A percentile compares a stretch with the other conserved stretches of the same genome.
Evolutionary conservation across 2,329 filamentous ascomycete species (phyloP).

Genomic region (Fusarium praegraminearum): DNA sequence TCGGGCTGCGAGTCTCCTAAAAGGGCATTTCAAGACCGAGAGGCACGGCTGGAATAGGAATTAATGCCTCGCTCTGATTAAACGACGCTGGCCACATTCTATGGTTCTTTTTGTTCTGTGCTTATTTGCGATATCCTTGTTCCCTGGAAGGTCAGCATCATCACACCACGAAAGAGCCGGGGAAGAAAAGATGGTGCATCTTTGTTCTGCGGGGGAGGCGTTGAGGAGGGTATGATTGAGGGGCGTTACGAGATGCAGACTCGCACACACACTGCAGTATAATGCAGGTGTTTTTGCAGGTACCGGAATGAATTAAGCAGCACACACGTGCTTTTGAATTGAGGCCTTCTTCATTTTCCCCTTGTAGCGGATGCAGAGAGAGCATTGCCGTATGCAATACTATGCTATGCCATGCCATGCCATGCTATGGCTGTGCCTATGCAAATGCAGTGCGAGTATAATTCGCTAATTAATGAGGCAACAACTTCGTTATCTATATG

Average conservation of each 20-base stretch:
- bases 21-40: conserved; percentile 38
- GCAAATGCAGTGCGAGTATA: conserved; percentile 36
- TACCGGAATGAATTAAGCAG: neutral
- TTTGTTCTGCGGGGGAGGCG: conserved; percentile 19
- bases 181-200: conserved; percentile 2
- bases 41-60: conserved; percentile 10
- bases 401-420: conserved; percentile 8
- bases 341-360: conserved; percentile 18
- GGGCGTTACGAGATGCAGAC: conserved; percentile 25
- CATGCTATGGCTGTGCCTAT: conserved; percentile 18
- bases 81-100: conserved; percentile 7
- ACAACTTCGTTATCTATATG: conserved; percentile 10
- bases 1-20: conserved; percentile 13
- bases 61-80: conserved; percentile 27
- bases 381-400: conserved; percentile 16
- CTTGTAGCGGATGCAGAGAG: conserved; percentile 18
- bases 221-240: conserved; percentile 19
- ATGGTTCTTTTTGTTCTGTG: conserved; percentile 22
- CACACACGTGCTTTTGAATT: conserved; percentile 6
- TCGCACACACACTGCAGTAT: neutral
- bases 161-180: conserved; percentile 31
- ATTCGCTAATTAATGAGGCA: conserved; percentile 6
- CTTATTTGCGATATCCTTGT: conserved; percentile 13
- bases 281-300: conserved; percentile 5
- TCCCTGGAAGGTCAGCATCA: conserved; percentile 31